phyloP scores from a whole-genome alignment of 2,329 filamentous ascomycete species.

The Fusarium haematococcum region DNA sequence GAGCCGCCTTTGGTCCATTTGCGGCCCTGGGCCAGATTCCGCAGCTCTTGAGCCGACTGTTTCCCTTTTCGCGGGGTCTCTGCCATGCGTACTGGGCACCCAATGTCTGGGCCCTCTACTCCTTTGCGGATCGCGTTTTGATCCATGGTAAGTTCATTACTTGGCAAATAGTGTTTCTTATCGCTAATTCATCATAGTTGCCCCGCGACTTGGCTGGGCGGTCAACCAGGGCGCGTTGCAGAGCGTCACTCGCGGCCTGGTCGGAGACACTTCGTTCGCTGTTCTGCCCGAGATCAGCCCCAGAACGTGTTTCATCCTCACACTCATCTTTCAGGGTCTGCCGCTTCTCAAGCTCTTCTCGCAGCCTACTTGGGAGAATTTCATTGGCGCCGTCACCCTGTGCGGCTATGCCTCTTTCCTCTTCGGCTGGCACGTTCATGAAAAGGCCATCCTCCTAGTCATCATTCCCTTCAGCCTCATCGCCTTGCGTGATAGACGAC shows the following conservation, averaged over 20 bases:
- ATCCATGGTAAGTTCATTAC: constrained; percentile 75
- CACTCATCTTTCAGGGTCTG: constrained; percentile 83
- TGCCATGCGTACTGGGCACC: constrained; percentile 99
- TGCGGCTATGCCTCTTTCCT: constrained; percentile 97
- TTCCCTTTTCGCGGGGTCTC: constrained; percentile 92
- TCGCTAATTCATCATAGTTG: constrained; percentile 65
- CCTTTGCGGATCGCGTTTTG: constrained; percentile 85
- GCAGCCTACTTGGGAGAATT: constrained; percentile 86
- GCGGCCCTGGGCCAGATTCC: constrained; percentile 82
- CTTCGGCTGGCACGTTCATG: constrained; percentile 98
- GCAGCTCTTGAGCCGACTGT: constrained; percentile 86
- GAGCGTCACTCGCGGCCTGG: constrained; percentile 91
- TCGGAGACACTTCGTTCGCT: constrained; percentile 94
- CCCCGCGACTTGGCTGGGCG: constrained; percentile 80
- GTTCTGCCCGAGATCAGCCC: constrained; percentile 90
- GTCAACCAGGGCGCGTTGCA: constrained; percentile 81
- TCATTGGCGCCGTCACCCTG: constrained; percentile 88
- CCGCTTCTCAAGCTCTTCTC: constrained; percentile 86
- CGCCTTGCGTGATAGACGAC: constrained; percentile 88
- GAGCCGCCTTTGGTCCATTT: constrained; percentile 90
- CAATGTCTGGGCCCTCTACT: constrained; percentile 97
- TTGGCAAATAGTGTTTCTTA: neutral
- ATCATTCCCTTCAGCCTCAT: constrained; percentile 96
- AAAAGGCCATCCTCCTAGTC: constrained; percentile 94
- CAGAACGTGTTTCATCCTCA: constrained; percentile 82